These are phyloP conservation scores for Exophiala calicioides DNA, from an alignment of 2,329 filamentous ascomycete species.

Conservation along the genomic window DNA sequence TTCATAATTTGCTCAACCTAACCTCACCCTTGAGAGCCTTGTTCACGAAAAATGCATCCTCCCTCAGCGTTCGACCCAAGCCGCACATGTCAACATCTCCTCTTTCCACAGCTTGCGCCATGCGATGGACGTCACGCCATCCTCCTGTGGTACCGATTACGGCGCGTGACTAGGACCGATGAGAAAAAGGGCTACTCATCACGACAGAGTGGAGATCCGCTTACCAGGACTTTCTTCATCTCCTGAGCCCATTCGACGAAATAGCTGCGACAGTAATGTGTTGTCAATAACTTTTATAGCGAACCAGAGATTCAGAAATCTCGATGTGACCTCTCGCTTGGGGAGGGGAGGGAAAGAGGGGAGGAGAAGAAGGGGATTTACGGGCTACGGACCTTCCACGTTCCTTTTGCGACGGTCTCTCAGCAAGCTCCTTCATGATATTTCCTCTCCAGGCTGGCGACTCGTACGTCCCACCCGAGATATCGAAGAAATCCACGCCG, in stretches of 20 bases:
- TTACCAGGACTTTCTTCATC: slow-evolving; percentile 11
- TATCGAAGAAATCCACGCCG: slow-evolving; percentile 63
- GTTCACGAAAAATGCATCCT: slow-evolving; percentile 26
- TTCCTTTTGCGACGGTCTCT: slow-evolving; percentile 17
- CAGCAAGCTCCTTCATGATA: slow-evolving; percentile 31
- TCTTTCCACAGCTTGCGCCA: slow-evolving; percentile 50
- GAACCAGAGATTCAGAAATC: no score
- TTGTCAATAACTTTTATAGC: no score
- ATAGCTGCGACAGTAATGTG: no score
- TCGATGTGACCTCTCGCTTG: no score
- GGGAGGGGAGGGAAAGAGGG: no score
- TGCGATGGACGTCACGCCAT: slow-evolving; percentile 56
- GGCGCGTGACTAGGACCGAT: slow-evolving; percentile 5
- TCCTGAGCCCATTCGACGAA: slow-evolving; percentile 10
- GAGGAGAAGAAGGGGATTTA: no score
- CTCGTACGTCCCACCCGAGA: slow-evolving; percentile 58
- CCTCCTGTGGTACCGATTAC: slow-evolving; percentile 58
- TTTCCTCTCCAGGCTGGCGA: slow-evolving; percentile 21
- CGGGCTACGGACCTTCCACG: no score
- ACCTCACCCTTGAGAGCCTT: slow-evolving; percentile 27
- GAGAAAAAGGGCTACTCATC: no score
- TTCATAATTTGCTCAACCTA: slow-evolving; percentile 13
- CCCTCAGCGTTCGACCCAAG: slow-evolving; percentile 43
- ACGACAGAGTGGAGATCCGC: no score
- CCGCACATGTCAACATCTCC: slow-evolving; percentile 54